Evolutionary conservation across 148 eudicot species (phyloP).

Genomic region (Heliosperma pusillum): DNA sequence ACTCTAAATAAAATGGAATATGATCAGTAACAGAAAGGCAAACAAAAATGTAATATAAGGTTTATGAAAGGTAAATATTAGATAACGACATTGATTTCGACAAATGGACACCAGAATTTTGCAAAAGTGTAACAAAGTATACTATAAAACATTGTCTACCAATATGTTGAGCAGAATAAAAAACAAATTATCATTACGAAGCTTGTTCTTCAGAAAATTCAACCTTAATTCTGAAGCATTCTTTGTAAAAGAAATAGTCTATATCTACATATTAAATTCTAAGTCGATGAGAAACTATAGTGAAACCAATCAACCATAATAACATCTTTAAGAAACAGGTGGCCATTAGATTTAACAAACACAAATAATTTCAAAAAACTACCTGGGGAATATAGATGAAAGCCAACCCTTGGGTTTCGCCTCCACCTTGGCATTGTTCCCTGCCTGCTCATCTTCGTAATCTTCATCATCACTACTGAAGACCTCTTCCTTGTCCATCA

Average conservation of each 20-base stretch:
- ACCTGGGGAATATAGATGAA: slow-evolving; percentile 95
- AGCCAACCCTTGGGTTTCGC: slow-evolving; percentile 88
- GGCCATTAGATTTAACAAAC: neutral
- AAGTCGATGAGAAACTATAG: neutral
- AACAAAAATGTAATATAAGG: neutral
- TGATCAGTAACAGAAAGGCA: neutral
- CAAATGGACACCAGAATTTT: neutral
- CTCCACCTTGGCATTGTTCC: slow-evolving; percentile 40
- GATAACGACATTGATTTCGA: neutral
- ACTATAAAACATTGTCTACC: neutral
- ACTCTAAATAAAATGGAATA: neutral
- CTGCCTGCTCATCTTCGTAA: slow-evolving; percentile 69
- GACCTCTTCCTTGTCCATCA: slow-evolving; percentile 97
- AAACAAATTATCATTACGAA: neutral
- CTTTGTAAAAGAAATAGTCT: neutral
- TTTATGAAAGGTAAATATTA: neutral
- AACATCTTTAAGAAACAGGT: neutral
- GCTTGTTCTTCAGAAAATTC: neutral
- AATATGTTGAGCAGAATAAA: neutral
- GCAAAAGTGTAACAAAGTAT: neutral
- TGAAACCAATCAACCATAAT: neutral
- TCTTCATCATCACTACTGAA: slow-evolving; percentile 67
- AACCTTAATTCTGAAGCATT: neutral
- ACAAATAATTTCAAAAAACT: slow-evolving; percentile 7
- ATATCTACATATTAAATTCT: neutral